Evolutionary conservation across 768 basidiomycete species (phyloP), one percentile per base, ranked within the genome.

Genomic region (Rhodosporidiobolus sp.): DNA sequence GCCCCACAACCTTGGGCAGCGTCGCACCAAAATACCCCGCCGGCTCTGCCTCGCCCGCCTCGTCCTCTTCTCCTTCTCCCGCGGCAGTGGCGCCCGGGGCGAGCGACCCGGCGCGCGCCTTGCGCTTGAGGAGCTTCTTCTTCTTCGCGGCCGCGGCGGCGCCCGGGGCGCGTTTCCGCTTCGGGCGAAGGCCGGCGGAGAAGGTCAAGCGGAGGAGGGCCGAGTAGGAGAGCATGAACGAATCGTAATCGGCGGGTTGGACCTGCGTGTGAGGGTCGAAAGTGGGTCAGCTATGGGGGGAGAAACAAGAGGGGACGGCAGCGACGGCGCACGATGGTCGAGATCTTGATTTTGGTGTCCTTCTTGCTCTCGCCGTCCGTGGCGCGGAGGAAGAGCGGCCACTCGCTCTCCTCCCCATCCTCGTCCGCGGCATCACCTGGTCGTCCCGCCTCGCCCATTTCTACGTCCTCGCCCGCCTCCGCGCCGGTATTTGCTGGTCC

Each of bases 311-410:
- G 52, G 14, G 61, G 53, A 67, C 70, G n/a, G n/a, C n/a, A n/a
- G n/a, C n/a, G n/a, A n/a, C n/a, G n/a, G n/a, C n/a, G 63, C 24
- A 70, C 73, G 38, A 72, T 43, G 26, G 70, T 70, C 26, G 75
- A 73, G 19, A 76, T 43, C 63, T 73, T 76, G 53, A 63, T 34
- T 35, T 73, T 73, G 0, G 12, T 32, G 10, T 50, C 62, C 55
- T 73, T 76, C 54, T 70, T 65, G 14, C 46, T n/a, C 24, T 64
- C 30, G 10, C 74, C 74, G 32, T 75, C 74, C 6, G 74, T 75
- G 11, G 74, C 74, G 7, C 70, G 43, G 1, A 75, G 9, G 35
- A 76, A n/a, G 30, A 70, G 7, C 14, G 73, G 73, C 30, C 30
- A 74, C 46, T 74, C 73, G 35, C 57, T 30, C 26, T 61, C 26